A percentile compares a stretch with the other conserved stretches of the same genome.
Conservation (phyloP, 768 basidiomycete genomes). For the Leucosporidium scottii region DNA sequence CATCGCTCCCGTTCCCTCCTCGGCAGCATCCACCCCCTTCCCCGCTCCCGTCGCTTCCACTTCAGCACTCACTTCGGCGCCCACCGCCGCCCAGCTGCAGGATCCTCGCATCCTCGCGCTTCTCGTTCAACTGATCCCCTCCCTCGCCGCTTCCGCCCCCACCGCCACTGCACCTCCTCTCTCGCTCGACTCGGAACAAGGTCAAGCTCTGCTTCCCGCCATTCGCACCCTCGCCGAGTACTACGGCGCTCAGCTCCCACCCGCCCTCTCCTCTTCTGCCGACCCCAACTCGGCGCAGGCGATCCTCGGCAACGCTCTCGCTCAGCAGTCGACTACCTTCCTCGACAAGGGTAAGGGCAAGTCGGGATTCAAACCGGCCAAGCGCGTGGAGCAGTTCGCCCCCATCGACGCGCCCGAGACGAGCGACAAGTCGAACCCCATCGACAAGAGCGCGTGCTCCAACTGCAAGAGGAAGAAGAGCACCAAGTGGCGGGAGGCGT, state of each 20-base stretch:
- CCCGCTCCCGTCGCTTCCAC: not conserved
- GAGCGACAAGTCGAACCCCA: slow-evolving; percentile 24
- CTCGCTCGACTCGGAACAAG: slow-evolving; percentile 10
- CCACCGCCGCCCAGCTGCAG: not conserved
- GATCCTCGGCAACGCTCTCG: not conserved
- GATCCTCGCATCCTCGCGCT: slow-evolving; percentile 21
- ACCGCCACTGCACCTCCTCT: not conserved
- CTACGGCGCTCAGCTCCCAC: slow-evolving; percentile 8
- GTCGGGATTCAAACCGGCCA: not conserved
- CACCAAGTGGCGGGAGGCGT: slow-evolving; percentile 20
- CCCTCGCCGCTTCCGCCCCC: not conserved
- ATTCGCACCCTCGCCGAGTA: slow-evolving; percentile 21
- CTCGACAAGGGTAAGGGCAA: not conserved
- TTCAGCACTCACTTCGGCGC: not conserved
- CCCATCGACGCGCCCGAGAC: not conserved
- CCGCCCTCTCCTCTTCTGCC: not conserved
- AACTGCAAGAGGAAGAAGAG: slow-evolving; percentile 33
- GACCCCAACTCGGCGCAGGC: not conserved
- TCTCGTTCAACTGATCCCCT: slow-evolving; percentile 18
- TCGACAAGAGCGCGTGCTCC: slow-evolving; percentile 13
- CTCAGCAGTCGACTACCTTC: not conserved
- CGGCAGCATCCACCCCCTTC: not conserved
- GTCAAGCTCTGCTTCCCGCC: slow-evolving; percentile 9
- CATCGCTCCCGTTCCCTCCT: not conserved
- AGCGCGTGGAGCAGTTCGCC: not conserved